Conservation (phyloP, 2,329 filamentous ascomycete species). For the Pestalotiopsis sp. region DNA sequence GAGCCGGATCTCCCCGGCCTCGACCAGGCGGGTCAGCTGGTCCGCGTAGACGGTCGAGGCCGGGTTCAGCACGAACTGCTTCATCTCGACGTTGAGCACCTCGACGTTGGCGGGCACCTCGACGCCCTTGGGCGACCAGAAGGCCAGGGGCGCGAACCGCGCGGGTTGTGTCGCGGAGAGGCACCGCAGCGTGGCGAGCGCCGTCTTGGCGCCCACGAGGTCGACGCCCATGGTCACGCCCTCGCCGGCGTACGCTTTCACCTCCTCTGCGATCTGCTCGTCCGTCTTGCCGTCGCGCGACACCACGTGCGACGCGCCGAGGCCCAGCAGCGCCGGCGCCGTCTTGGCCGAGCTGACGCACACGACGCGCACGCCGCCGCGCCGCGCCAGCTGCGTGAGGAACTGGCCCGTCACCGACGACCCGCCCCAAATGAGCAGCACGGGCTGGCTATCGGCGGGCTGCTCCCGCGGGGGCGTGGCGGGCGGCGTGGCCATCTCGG, state of each 20-base stretch:
- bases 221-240: slow-evolving; percentile 8
- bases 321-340: background rate
- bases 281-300: slow-evolving; percentile 2
- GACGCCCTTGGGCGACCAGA: slow-evolving; percentile 1
- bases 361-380: background rate
- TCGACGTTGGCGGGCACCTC: slow-evolving; percentile 3
- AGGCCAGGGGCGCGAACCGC: slow-evolving; percentile 5
- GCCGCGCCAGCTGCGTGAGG: slow-evolving; percentile 4
- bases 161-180: background rate
- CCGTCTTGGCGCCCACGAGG: slow-evolving; percentile 9
- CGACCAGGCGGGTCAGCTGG: slow-evolving; percentile 7
- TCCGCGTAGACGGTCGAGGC: slow-evolving; percentile 8
- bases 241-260: background rate
- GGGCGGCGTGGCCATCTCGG: background rate
- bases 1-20: slow-evolving; percentile 7
- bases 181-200: slow-evolving; percentile 4
- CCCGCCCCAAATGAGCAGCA: slow-evolving; percentile 12
- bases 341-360: slow-evolving; percentile 9
- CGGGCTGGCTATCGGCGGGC: background rate
- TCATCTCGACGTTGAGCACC: slow-evolving; percentile 13
- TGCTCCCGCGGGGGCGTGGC: background rate
- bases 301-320: slow-evolving; percentile 8
- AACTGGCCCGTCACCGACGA: slow-evolving; percentile 10
- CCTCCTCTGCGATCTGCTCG: background rate
- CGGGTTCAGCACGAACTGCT: slow-evolving; percentile 10